Evolutionary conservation across 2,329 filamentous ascomycete genomes (phyloP), one percentile per base, ranked within the genome.

Genomic region (Rasamsonia emersonii): DNA sequence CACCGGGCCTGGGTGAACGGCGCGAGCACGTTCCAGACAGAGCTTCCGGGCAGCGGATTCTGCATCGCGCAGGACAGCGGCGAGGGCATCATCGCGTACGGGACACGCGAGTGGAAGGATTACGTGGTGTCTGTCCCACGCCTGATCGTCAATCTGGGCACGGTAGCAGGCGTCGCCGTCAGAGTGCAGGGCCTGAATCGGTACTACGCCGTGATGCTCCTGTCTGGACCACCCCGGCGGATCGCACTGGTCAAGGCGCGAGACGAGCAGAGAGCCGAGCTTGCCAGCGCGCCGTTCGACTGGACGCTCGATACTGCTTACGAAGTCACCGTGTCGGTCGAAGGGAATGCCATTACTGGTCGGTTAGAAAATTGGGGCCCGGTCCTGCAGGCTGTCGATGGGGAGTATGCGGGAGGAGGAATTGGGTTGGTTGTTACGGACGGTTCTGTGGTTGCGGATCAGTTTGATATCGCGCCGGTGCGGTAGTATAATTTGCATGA

Each of bases 151-250:
- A 5, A 27, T 27, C 6, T 27, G 6, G 24, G 24, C 3, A 10
- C 5, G 3, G 5, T 7, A 11, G 15, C 9, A 15, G 24, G 24
- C n/a, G n/a, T 27, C n/a, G 24, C 24, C n/a, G n/a, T 15, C n/a
- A 5, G 24, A 27, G 24, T 27, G 17, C 24, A 27, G 11, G 24
- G 24, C 7, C 24, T 27, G 9, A 27, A 27, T 27, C 24, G 24
- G 4, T 27, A 27, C 24, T 27, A 27, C 17, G 8, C 24, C 4
- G 13, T 27, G 5, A 14, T 6, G 3, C 17, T 27, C n/a, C 3
- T 14, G 9, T 16, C 24, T 4, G 24, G n/a, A 10, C n/a, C n/a
- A n/a, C n/a, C n/a, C n/a, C 9, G n/a, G 4, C 24, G 24, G 15
- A 10, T 27, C 3, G 24, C 24, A 10, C 6, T 27, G 3, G 11